Evolutionary conservation across 805 yeast genomes (phyloP), one percentile per base, ranked within the genome.

Genomic region (Kodamaea neixiangensis): DNA sequence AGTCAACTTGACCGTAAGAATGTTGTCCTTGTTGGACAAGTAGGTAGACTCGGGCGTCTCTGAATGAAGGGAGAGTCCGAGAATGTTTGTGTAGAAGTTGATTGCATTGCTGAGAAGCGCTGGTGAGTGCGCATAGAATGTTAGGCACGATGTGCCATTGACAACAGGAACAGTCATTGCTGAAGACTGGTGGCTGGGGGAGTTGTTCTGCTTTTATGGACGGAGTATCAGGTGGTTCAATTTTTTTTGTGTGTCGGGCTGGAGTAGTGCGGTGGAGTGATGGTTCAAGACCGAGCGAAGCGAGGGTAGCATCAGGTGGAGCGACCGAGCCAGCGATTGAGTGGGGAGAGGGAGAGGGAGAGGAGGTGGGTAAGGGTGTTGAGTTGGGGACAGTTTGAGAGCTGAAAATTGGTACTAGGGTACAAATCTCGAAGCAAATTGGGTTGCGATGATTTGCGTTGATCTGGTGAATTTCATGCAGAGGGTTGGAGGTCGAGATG

Each of bases 101-200:
- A 79, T 66, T 3, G 91, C 76, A 25, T 74, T 61, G 22, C 69
- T 57, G 51, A 76, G 79, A 34, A 80, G 63, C 13, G 62, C 63
- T 20, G 65, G 62, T 49, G 76, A 76, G 14, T 82, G 72, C 9
- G 92, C 89, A 55, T 74, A 73, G 39, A 82, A 67, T 14, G 76
- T 68, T 51, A 80, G 72, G 61, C 73, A 76, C 18, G 87, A 75
- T 18, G 81, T 73, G 15, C 86, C 87, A 61, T 82, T 83, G 51
- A 83, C 78, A 46, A 82, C 63, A 14, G 85, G 67, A 35, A 64
- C 57, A 17, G 54, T 20, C 57, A 49, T 53, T 20, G 21, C 25
- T 19, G 43, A 13, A 35, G 13, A 13, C 15, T 7, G 18, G 22
- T 20, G 14, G 10, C 19, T 22, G 33, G 44, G 44, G 20, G 44